Base-by-base conservation (phyloP, 164 flowering plant species). In the Berberis vulgaris region DNA sequence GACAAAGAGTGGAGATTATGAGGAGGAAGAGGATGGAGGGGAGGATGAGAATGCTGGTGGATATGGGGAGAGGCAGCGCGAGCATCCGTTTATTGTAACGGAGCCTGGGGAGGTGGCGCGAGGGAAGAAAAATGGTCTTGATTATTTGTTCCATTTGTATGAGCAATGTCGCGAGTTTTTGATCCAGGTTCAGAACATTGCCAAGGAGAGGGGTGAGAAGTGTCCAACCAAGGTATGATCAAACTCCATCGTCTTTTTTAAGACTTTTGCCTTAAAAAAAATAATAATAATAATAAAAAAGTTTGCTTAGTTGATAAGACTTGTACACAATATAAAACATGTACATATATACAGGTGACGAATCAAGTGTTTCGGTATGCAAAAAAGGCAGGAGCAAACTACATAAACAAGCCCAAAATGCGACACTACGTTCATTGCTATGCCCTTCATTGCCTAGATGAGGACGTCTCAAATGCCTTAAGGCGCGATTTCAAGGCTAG, bases 391-490 rank as follows among this genome's bases (percentile, higher is more conserved):
- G 99, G 97, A 4, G 97, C 97, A 5, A 91, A 84, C 76, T 86
- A 89, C 84, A 95, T 95, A 11, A 95, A 95, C 94, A 95, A 95
- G 84, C 97, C 99, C 0, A 95, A 95, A 67, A 95, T 95, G 97
- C 69, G 97, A 8, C 99, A 95, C 76, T 95, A 91, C 65, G 97
- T 95, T 64, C 99, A 91, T 49, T 95, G 97, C 87, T 89, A 89
- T 52, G 97, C 97, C 0, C 76, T 91, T 46, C 97, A 95, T 66
- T 95, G 97, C 69, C 83, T 95, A 0, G 94, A 95, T 64, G 88
- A 84, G 78, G 87, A 77, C 41, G 82, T 80, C 2, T 95, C 99
- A 1, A 84, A 95, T 65, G 84, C 80, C 0, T 77, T 95, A 56
- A 65, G 97, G 64, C 71, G 86, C 57, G 81, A 78, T 1, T 89